Evolutionary conservation across 2,329 filamentous ascomycete species (phyloP), one percentile per base, ranked within the genome.

Genomic region (Hypoxylon sp.): DNA sequence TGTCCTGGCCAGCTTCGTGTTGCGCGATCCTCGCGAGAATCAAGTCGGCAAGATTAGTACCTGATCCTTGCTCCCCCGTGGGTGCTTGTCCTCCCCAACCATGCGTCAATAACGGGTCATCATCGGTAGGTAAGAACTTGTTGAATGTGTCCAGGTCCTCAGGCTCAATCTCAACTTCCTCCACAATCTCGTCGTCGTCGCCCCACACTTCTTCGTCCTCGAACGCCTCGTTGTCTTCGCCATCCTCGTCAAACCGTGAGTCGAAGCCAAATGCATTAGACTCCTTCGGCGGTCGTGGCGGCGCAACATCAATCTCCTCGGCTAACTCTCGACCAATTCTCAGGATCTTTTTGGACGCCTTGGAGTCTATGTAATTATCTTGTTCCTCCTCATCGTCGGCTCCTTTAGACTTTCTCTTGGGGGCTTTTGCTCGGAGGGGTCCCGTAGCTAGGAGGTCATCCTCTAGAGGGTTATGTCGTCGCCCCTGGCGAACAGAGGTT

Each of bases 11-110:
- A 3, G 93, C 91, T 82, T 99, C 96, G 75, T 97, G 93, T 65
- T 92, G 91, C 3, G 94, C 93, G 76, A 99, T 99, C 81, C 97
- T 97, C 77, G 95, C 90, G 64, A 99, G 82, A 71, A 99, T 99
- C 69, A 99, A 83, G 76, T 97, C 94, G 14, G 96, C 94, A 63
- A 99, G 84, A 79, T 98, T 97, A 69, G 91, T 93, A 13, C 87
- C 85, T 63, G 86, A 82, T 13, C 84, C 81, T 30, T 81, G 76
- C 60, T 76, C 77, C 14, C 80, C 80, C 11, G 82, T 82, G 53
- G 80, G 78, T 41, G 80, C 80, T 78, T 83, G 79, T 46, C 79
- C 79, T 72, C 84, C 84, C 83, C 84, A 87, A 28, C 87, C 87
- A 46, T 92, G 88, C 77, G 90, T 89, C 71, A 94, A 83, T 72